phyloP scores from a whole-genome alignment of 1,284 basidiomycete genomes.

The Moniliophthora roreri region DNA sequence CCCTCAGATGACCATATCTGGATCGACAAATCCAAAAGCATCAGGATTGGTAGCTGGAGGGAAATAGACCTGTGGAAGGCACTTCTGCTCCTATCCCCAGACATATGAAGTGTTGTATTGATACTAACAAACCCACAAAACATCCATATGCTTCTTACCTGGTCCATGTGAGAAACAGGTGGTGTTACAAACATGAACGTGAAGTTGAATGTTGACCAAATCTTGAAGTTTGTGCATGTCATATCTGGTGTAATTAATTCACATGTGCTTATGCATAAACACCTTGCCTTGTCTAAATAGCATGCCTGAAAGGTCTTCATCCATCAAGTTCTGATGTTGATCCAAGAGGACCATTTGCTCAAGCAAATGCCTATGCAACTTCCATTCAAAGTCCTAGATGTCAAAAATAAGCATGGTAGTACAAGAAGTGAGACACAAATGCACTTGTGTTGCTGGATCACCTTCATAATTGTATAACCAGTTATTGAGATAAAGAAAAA shows the following conservation, averaged over 20 bases:
- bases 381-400: too few species aligned
- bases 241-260: slow-evolving; percentile 31
- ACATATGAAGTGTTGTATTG: slow-evolving; percentile 10
- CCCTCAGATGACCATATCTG: slow-evolving; percentile 25
- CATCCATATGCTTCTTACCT: slow-evolving; percentile 14
- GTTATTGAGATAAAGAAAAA: too few species aligned
- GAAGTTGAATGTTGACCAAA: slow-evolving; percentile 31
- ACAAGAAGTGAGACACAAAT: too few species aligned
- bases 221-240: slow-evolving; percentile 32
- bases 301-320: background rate
- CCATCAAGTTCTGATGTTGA: too few species aligned
- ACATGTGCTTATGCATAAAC: slow-evolving; percentile 23
- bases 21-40: slow-evolving; percentile 32
- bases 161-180: background rate
- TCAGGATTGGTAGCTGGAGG: slow-evolving; percentile 13
- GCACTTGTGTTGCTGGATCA: too few species aligned
- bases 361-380: too few species aligned
- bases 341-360: too few species aligned
- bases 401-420: too few species aligned
- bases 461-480: too few species aligned
- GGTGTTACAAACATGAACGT: slow-evolving; percentile 20
- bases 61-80: slow-evolving; percentile 22
- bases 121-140: slow-evolving; percentile 32
- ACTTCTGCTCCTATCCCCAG: slow-evolving; percentile 16
- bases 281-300: slow-evolving; percentile 8